Evolutionary conservation across 495 filamentous ascomycete genomes (phyloP).

Genomic region (Penicillium ochrochloron): DNA sequence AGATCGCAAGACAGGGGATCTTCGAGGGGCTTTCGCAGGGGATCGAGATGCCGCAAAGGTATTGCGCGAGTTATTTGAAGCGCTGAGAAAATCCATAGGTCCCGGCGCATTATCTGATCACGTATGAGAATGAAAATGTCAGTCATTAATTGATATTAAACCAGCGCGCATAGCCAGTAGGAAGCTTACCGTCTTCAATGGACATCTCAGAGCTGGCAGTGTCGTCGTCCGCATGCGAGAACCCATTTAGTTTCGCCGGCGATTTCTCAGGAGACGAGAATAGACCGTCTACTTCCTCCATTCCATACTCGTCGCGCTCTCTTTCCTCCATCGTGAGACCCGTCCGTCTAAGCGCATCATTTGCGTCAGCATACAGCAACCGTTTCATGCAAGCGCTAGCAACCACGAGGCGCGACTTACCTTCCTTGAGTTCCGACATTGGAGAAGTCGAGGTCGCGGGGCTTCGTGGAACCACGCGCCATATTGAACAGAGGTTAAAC

Average conservation of each 20-base stretch:
- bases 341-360: constrained; percentile 63
- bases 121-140: constrained; percentile 12
- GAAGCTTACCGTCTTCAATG: constrained; percentile 49
- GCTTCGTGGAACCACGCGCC: constrained; percentile 53
- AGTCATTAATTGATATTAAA: constrained; percentile 8
- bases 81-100: constrained; percentile 48
- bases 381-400: background rate
- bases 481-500: constrained; percentile 34
- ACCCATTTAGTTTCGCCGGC: constrained; percentile 45
- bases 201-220: constrained; percentile 53
- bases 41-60: constrained; percentile 46
- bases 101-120: constrained; percentile 45
- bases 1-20: constrained; percentile 47
- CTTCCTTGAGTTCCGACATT: constrained; percentile 68
- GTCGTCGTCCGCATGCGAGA: constrained; percentile 32
- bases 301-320: constrained; percentile 85
- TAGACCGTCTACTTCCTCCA: constrained; percentile 81
- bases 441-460: constrained; percentile 64
- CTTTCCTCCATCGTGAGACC: constrained; percentile 83
- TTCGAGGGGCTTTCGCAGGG: constrained; percentile 51
- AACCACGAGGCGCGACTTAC: constrained; percentile 41
- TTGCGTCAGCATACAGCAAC: constrained; percentile 19
- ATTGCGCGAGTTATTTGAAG: constrained; percentile 34
- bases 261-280: constrained; percentile 86
- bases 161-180: background rate